Evolutionary conservation across 441 rosid genomes (phyloP), one percentile per base, ranked within the genome.

Genomic region (Erodium texanum): DNA sequence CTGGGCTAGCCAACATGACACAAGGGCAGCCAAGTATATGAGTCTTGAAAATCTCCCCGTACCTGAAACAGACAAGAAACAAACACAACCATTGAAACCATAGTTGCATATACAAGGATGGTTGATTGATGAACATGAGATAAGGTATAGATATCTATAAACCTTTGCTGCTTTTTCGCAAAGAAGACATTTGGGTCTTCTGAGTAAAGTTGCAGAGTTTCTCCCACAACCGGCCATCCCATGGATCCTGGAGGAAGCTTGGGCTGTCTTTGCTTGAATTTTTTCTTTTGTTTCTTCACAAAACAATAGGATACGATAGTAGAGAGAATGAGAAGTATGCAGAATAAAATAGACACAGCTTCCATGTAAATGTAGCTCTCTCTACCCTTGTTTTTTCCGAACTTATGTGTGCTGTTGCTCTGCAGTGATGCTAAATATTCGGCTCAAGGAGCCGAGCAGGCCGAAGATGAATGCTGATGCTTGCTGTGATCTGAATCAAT

Each of bases 11-110:
- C 67, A 91, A 64, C 96, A 93, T 86, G 15, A 91, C 90, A 38
- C 97, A 87, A 22, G 96, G 95, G 71, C 89, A 93, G n/a, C 99
- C 89, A 2, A 91, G 83, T 69, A 93, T 80, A 73, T 81, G 83
- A 24, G 87, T 87, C 76, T 93, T 93, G 82, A 93, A 91, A 58
- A 91, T 85, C 54, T 89, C 96, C 65, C 99, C 96, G 64, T 89
- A 85, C 66, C 98, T 93, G 72, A 20, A 73, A 58, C 50, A 27
- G 29, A 27, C 41, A 15, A 16, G 12, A 1, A 12, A 7, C 22
- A 38, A 16, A 24, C 7, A 3, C 9, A 0, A 48, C 48, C 24
- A 20, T 41, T 16, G 59, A 16, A 59, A 20, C 20, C 24, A 9
- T 59, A 41, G 48, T 41, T 41, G 12, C 48, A 41, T 41, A 41